Percentiles rank a stretch among this genome's conserved stretches.
Evolutionary conservation across 2,329 filamentous ascomycete genomes (phyloP).

Genomic region (Nothomitra cinnamomea): DNA sequence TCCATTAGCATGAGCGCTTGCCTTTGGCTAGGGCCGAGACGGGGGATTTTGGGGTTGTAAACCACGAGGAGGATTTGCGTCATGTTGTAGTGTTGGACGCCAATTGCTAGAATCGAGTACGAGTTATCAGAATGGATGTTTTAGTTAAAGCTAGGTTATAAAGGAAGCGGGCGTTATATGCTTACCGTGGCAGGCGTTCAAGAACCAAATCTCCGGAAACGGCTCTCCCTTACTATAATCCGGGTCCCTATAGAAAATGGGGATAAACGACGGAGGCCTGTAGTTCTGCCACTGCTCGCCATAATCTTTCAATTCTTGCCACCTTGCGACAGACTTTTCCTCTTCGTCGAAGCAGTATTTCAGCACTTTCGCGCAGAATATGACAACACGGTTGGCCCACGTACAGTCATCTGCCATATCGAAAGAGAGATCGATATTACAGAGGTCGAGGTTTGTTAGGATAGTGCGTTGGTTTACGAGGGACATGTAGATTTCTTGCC

Average conservation of each 20-base stretch:
- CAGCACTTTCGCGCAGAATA: conserved; percentile 45
- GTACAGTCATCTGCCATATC: conserved; percentile 32
- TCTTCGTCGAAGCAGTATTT: conserved; percentile 38
- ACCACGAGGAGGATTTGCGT: conserved; percentile 38
- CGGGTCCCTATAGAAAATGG: conserved; percentile 31
- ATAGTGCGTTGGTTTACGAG: conserved; percentile 24
- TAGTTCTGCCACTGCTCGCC: conserved; percentile 29
- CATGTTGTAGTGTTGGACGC: conserved; percentile 42
- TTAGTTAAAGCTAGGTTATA: no score
- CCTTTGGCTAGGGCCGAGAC: conserved; percentile 25
- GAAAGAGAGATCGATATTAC: conserved; percentile 34
- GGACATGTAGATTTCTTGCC: conserved; percentile 42
- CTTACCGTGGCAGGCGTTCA: conserved; percentile 36
- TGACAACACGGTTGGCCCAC: conserved; percentile 44
- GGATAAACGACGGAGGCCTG: conserved; percentile 35
- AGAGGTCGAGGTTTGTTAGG: conserved; percentile 33
- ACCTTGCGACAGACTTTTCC: conserved; percentile 17
- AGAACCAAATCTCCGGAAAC: conserved; percentile 42
- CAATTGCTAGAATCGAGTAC: conserved; percentile 26
- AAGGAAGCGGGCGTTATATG: no score
- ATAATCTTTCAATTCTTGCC: conserved; percentile 29
- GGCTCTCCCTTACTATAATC: conserved; percentile 20
- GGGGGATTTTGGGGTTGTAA: conserved; percentile 36
- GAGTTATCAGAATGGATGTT: not conserved
- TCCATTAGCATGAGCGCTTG: conserved; percentile 25